These are phyloP conservation scores for Trichosporon ovoides DNA, from an alignment of 1,284 basidiomycete genomes.

Conservation along the genomic window DNA sequence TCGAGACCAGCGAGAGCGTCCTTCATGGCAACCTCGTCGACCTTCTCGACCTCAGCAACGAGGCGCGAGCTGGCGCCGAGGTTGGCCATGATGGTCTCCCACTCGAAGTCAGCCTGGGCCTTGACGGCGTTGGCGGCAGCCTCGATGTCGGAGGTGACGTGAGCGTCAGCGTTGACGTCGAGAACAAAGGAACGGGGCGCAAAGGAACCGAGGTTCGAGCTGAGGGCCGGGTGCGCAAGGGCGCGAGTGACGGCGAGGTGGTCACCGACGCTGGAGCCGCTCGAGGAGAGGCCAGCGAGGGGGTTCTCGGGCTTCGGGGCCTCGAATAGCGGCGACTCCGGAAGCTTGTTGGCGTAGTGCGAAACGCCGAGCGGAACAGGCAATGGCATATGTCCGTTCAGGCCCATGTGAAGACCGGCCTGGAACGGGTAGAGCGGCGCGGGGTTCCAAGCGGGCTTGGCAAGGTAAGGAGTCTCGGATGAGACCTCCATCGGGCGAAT, in stretches of 20 bases:
- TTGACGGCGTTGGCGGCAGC: constrained; percentile 11
- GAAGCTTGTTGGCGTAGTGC: constrained; percentile 8
- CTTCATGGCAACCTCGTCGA: constrained; percentile 6
- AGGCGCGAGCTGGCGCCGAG: not conserved
- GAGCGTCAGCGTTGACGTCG: constrained; percentile 17
- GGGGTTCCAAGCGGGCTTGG: constrained; percentile 1
- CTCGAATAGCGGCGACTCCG: constrained; percentile 10
- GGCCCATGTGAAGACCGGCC: constrained; percentile 28
- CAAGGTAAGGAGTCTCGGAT: constrained; percentile 8
- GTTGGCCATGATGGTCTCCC: constrained; percentile 12
- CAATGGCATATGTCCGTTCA: constrained; percentile 34
- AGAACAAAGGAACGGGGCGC: constrained; percentile 6
- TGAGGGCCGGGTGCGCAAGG: constrained; percentile 18
- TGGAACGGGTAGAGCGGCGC: constrained; percentile 18
- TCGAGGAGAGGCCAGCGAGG: constrained; percentile 8
- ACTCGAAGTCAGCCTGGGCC: constrained; percentile 3
- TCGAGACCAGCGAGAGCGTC: constrained; percentile 19
- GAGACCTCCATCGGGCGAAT: constrained; percentile 15
- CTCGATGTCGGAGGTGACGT: constrained; percentile 10
- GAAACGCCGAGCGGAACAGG: constrained; percentile 31
- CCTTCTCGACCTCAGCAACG: not conserved
- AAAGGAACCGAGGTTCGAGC: not conserved
- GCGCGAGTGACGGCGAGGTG: constrained; percentile 19
- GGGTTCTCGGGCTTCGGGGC: constrained; percentile 9
- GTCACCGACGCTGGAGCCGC: constrained; percentile 12